These are phyloP conservation scores for Trametes hirsuta DNA, from an alignment of 1,284 basidiomycete genomes.

Conservation along the genomic window DNA sequence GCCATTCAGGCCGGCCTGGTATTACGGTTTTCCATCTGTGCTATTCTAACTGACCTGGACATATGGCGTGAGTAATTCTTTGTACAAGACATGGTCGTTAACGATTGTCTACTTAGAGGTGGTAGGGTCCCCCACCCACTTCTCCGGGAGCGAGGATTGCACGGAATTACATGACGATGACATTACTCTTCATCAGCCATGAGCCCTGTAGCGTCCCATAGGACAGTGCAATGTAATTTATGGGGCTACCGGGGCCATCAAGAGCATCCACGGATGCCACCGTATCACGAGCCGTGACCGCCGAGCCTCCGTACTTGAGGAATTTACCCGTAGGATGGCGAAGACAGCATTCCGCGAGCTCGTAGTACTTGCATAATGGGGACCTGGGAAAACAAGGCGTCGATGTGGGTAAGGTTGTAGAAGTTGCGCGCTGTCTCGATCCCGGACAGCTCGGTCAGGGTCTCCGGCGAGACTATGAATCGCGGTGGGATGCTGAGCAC, in stretches of 20 bases:
- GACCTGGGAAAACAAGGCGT: constrained; percentile 2
- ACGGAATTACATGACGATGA: too few species aligned
- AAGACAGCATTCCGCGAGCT: not conserved
- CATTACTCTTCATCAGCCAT: constrained; percentile 16
- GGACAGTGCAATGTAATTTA: constrained; percentile 12
- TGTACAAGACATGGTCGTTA: too few species aligned
- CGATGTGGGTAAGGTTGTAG: not conserved
- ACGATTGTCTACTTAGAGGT: too few species aligned
- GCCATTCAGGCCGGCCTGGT: too few species aligned
- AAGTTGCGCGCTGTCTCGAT: constrained; percentile 9
- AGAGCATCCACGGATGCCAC: constrained; percentile 14
- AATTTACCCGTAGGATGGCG: not conserved
- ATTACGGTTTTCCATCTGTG: too few species aligned
- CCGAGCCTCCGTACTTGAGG: constrained; percentile 13
- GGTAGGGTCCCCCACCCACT: too few species aligned
- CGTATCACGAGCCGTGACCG: constrained; percentile 16
- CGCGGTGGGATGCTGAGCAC: too few species aligned
- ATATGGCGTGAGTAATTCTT: too few species aligned
- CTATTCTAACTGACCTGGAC: too few species aligned
- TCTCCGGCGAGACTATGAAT: too few species aligned
- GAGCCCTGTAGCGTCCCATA: constrained; percentile 14
- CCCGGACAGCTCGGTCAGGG: not conserved
- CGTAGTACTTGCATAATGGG: constrained; percentile 10
- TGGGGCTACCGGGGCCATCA: constrained; percentile 10
- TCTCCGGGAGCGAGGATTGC: too few species aligned